Evolutionary conservation across 2,329 filamentous ascomycete genomes (phyloP), one percentile per base, ranked within the genome.

Genomic region (Whalleya microplaca): DNA sequence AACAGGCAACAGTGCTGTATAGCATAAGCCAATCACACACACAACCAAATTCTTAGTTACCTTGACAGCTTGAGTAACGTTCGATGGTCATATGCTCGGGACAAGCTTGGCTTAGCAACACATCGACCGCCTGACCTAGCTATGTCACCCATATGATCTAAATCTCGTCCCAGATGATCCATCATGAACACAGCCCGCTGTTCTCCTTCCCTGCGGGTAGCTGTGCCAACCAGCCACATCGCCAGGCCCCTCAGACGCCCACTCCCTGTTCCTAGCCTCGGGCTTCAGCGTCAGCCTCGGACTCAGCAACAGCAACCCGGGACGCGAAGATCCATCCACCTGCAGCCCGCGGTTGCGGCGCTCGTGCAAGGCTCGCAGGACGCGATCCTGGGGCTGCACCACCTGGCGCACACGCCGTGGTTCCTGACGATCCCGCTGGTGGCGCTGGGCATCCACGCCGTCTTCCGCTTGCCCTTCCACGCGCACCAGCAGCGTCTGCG

Each of bases 371-470:
- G 69, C 47, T 73, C 79, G 2, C 76, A 80, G 29, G 69, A 77
- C 49, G 64, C 75, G 56, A 74, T 85, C 48, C 66, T 75, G 37
- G 71, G 70, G 45, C 51, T 80, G 9, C 82, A 86, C 64, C 54
- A 57, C 21, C 41, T 65, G 46, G 73, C 74, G 21, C 75, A 77
- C 40, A 66, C 80, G 1, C 81, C 82, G 1, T 86, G 83, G 83
- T 84, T 75, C 62, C 61, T 84, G 29, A 75, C 77, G 23, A 81
- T 86, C 45, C 82, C 83, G 3, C 71, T 81, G n/a, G 71, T 81
- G 14, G 80, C 81, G 6, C 58, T 84, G 2, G 67, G 71, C 45
- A 69, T 84, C 64, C 80, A 75, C 67, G 64, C 77, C 41, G 54
- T 75, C 46, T 64, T 80, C 56, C 75, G 82, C 14, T 67, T 83